Conservation (phyloP, 2,329 filamentous ascomycete genomes). For the Botryotinia narcissicola region DNA sequence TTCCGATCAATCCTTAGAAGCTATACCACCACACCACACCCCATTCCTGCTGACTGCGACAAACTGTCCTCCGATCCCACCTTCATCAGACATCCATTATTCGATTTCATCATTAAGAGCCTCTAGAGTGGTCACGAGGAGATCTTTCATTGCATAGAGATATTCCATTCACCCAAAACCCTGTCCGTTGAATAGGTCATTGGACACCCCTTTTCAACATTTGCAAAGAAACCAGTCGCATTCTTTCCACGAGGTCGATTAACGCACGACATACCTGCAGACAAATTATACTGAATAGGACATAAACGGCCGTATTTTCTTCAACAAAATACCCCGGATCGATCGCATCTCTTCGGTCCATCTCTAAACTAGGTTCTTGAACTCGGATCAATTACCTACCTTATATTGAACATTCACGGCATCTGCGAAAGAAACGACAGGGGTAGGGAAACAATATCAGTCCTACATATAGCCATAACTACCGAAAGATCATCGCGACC, state of each 20-base stretch:
- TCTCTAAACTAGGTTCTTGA: conserved; percentile 19
- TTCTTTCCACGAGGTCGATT: conserved; percentile 34
- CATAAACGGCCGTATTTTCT: conserved; percentile 19
- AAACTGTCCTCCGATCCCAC: conserved; percentile 26
- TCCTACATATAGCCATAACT: conserved; percentile 23
- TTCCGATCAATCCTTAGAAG: conserved; percentile 7
- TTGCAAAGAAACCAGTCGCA: conserved; percentile 30
- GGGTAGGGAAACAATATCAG: conserved; percentile 23
- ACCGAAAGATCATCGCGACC: conserved; percentile 42
- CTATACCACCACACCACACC: conserved; percentile 18
- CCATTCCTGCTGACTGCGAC: conserved; percentile 17
- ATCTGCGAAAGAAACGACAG: not conserved
- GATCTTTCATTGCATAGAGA: conserved; percentile 4
- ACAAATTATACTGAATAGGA: conserved; percentile 23
- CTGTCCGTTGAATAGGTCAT: conserved; percentile 35
- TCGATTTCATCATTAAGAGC: conserved; percentile 21
- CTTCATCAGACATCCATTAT: conserved; percentile 25
- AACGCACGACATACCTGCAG: conserved; percentile 38
- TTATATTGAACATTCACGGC: conserved; percentile 19
- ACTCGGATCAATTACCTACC: conserved; percentile 14
- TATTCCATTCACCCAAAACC: conserved; percentile 21
- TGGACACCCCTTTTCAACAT: conserved; percentile 35
- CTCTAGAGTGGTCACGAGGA: conserved; percentile 33
- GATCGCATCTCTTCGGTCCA: conserved; percentile 24
- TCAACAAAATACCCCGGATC: conserved; percentile 18